Evolutionary conservation across 2,329 filamentous ascomycete genomes (phyloP), one percentile per base, ranked within the genome.

Genomic region (Cordyceps tenuipes): DNA sequence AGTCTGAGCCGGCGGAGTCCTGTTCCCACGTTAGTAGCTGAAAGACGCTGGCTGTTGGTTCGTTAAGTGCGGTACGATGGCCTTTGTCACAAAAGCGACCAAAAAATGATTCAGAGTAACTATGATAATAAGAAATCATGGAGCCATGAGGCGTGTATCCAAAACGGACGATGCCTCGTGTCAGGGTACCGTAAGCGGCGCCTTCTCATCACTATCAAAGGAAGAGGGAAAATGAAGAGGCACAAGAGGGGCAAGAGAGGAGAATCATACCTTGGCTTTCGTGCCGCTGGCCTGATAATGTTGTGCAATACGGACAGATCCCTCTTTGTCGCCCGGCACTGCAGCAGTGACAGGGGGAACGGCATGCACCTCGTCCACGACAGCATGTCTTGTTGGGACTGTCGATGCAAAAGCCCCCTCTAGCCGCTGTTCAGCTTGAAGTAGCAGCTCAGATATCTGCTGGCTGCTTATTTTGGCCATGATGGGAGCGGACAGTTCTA

Each of bases 1-100:
- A 97, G 61, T 89, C 79, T 17, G 85, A 75, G 49, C 93, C 94
- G 55, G 92, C 89, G 63, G 87, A 89, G 61, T 78, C 68, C 72
- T 75, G 52, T 54, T 13, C 19, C 5, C 3, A 12, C 34, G 59
- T 60, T 50, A 60, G 52, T 34, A 21, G 31, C 23, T 23, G 56
- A 51, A 34, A 23, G n/a, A 3, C 2, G 6, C 31, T 2, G 15
- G 21, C 31, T 2, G 12, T 34, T 15, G 31, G 6, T 21, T 23
- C 36, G 26, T 17, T 39, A 13, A 44, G 31, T 15, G 46, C 17
- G 31, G 26, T 56, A n/a, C n/a, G 4, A n/a, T 17, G 34, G 8
- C 34, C 4, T 8, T 13, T 36, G 12, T 36, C 34, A 36, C 34
- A 3, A 36, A 36, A 36, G 34, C 34, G 34, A 10, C 34, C 34